Percentiles rank a stretch among this genome's conserved stretches.
Conservation (phyloP, 2,329 filamentous ascomycete genomes). For the Corynespora cassiicola region DNA sequence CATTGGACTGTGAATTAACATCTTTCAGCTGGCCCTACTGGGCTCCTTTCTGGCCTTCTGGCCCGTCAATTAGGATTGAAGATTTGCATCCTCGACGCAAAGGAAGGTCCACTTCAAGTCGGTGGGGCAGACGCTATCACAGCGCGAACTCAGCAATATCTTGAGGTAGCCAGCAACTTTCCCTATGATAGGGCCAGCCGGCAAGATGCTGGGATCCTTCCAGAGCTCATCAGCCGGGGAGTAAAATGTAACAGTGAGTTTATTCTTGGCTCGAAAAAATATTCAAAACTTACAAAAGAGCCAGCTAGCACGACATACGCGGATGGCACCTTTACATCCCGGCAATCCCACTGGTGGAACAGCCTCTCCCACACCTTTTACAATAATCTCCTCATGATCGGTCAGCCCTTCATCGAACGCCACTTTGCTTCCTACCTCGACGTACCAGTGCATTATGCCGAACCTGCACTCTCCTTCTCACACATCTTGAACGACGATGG, state of each 20-base stretch:
- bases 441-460: slow-evolving; percentile 45
- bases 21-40: slow-evolving; percentile 53
- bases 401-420: slow-evolving; percentile 55
- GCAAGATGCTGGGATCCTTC: slow-evolving; percentile 13
- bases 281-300: not conserved
- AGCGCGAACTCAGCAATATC: slow-evolving; percentile 57
- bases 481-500: slow-evolving; percentile 24
- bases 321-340: slow-evolving; percentile 55
- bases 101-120: slow-evolving; percentile 49
- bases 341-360: slow-evolving; percentile 58
- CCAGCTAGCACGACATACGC: slow-evolving; percentile 57
- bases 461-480: slow-evolving; percentile 42
- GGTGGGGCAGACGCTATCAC: slow-evolving; percentile 59
- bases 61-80: slow-evolving; percentile 51
- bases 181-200: slow-evolving; percentile 17
- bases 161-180: slow-evolving; percentile 54
- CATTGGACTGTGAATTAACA: slow-evolving; percentile 2
- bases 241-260: slow-evolving; percentile 59
- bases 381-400: slow-evolving; percentile 60
- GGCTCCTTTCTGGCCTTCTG: slow-evolving; percentile 54
- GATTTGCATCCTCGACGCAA: slow-evolving; percentile 48
- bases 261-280: not conserved
- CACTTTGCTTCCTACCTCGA: slow-evolving; percentile 46
- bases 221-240: slow-evolving; percentile 49
- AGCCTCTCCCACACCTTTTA: slow-evolving; percentile 53